A percentile compares a stretch with the other conserved stretches of the same genome.
These are phyloP conservation scores for Basidioascus undulatus DNA, from an alignment of 768 basidiomycete species.

Conservation along the genomic window DNA sequence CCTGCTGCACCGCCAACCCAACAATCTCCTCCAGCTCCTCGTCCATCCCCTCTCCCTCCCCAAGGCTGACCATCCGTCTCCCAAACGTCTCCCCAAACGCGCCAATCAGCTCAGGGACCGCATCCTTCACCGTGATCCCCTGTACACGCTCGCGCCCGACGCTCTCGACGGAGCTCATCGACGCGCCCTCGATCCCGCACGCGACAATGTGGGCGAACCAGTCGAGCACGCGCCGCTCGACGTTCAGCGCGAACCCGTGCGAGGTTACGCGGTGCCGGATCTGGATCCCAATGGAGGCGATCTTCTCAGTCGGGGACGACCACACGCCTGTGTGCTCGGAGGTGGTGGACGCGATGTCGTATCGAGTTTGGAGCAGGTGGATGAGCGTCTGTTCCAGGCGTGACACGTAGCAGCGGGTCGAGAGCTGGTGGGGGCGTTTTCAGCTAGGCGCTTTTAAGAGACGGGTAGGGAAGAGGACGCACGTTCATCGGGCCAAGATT, in stretches of 20 bases:
- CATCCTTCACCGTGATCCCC: no score
- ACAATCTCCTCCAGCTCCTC: neutral
- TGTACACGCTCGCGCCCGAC: constrained; percentile 2
- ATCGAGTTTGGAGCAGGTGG: constrained; percentile 17
- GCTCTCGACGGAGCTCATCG: neutral
- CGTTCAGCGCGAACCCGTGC: constrained; percentile 84
- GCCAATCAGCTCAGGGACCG: no score
- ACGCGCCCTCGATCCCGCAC: constrained; percentile 64
- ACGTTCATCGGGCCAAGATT: constrained; percentile 65
- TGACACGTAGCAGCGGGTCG: constrained; percentile 13
- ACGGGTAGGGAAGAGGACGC: constrained; percentile 19
- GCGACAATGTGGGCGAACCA: constrained; percentile 84
- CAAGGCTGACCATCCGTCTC: constrained; percentile 3
- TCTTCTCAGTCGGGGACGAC: constrained; percentile 48
- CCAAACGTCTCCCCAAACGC: neutral
- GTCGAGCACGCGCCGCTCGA: constrained; percentile 47
- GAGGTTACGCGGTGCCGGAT: constrained; percentile 80
- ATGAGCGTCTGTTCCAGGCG: neutral
- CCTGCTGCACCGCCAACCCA: neutral
- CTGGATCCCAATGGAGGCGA: constrained; percentile 91
- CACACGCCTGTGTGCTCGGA: constrained; percentile 87
- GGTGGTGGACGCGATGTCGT: constrained; percentile 58
- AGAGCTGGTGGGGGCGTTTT: constrained; percentile 7
- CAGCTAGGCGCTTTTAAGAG: neutral
- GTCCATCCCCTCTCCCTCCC: neutral